These are phyloP conservation scores for Pterula multifida DNA, from an alignment of 1,284 basidiomycete species.

Conservation along the genomic window DNA sequence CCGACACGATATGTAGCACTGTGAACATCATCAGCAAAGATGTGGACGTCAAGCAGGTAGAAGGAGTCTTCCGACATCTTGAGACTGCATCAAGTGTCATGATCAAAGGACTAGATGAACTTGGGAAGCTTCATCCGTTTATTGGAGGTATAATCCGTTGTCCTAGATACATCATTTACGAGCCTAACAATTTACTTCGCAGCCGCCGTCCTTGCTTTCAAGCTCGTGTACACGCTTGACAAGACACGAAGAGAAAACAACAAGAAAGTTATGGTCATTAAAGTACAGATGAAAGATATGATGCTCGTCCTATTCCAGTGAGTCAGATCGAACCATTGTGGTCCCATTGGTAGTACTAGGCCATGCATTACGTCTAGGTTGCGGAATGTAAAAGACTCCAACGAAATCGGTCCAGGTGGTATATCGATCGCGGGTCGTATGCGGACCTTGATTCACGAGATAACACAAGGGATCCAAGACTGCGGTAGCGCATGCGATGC, in stretches of 20 bases:
- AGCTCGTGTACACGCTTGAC: slow-evolving; percentile 3
- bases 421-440: slow-evolving; percentile 11
- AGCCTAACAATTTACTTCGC: too few relatives aligned
- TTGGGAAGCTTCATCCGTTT: slow-evolving; percentile 2
- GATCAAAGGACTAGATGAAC: slow-evolving; percentile 3
- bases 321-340: too few relatives aligned
- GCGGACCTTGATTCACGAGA: slow-evolving; percentile 15
- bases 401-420: slow-evolving; percentile 18
- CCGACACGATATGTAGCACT: too few relatives aligned
- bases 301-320: slow-evolving; percentile 2
- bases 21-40: too few relatives aligned
- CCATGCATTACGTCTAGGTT: too few relatives aligned
- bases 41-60: too few relatives aligned
- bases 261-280: slow-evolving; percentile 1
- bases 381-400: slow-evolving; percentile 16
- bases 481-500: slow-evolving; percentile 24
- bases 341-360: too few relatives aligned
- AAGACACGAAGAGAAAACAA: slow-evolving; percentile 5
- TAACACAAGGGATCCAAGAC: slow-evolving; percentile 22
- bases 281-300: slow-evolving; percentile 5
- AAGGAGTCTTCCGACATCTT: too few relatives aligned
- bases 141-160: slow-evolving; percentile 1
- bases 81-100: too few relatives aligned
- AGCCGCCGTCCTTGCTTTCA: slow-evolving; percentile 4
- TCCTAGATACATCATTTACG: background rate